Base-by-base conservation (phyloP, 2,329 filamentous ascomycete genomes). In the Ceratocystis colombiana region DNA sequence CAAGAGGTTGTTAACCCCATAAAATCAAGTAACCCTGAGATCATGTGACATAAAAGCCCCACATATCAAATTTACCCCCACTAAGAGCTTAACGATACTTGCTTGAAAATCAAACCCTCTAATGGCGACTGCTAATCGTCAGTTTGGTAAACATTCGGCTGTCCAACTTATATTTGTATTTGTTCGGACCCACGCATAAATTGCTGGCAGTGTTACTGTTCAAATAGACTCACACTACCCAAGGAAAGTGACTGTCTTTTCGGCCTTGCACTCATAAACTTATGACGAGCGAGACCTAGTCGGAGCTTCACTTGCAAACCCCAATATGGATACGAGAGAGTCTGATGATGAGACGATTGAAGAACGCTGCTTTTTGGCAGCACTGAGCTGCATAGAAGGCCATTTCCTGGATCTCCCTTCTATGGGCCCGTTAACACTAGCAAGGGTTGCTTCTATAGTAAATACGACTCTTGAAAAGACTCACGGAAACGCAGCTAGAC, bases 391-490 rank as follows among this genome's bases (percentile, higher is more conserved):
- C 71, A 78, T 86, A 65, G 84, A 87, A 73, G 81, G 81, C 57
- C 82, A 86, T 74, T 85, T 83, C 72, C 81, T 79, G 68, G 77
- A 80, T 68, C 77, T 79, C 28, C 82, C 82, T 57, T 77, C 79
- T 41, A 83, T 86, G 76, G 84, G 84, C 1, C 78, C 79, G 20
- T 78, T 78, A 70, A 83, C 83, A 10, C 79, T 80, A 68, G 75
- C 77, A 46, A 81, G 79, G 69, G 80, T 85, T 62, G 80, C 77
- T 69, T 79, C 78, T 65, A 83, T 86, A 76, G 77, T 87, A 61
- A 77, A 80, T 2, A 82, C 79, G 71, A 86, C 84, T 1, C 73
- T 87, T 48, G 84, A 87, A 70, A 85, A 85, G 75, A 87, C 84
- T 2, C 82, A 86, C 69, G 83, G 80, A 1, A 78, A 82, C 25